These are phyloP conservation scores for Trametopsis cervina DNA, from an alignment of 768 basidiomycete species.

Conservation along the genomic window DNA sequence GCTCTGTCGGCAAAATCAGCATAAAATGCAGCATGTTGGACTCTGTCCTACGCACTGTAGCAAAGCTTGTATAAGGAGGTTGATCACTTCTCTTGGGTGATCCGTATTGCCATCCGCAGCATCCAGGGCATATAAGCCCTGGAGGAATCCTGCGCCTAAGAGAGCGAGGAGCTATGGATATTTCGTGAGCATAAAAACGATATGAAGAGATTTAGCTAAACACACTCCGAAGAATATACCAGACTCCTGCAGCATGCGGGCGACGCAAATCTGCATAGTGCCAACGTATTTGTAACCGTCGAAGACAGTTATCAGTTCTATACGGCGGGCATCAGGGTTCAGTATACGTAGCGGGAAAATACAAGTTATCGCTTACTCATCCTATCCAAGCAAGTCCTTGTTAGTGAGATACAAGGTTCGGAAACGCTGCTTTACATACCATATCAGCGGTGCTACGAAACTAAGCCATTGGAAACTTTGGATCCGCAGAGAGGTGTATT, in stretches of 20 bases:
- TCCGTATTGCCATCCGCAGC: constrained; percentile 79
- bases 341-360: too few species aligned
- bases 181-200: constrained; percentile 1
- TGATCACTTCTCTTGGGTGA: constrained; percentile 44
- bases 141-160: constrained; percentile 76
- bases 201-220: too few species aligned
- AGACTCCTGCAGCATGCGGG: constrained; percentile 90
- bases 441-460: constrained; percentile 83
- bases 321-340: too few species aligned
- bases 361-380: constrained; percentile 68
- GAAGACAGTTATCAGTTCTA: constrained; percentile 75
- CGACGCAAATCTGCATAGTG: constrained; percentile 72
- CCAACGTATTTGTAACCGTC: constrained; percentile 68
- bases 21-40: not conserved
- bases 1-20: constrained; percentile 31
- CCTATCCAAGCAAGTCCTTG: constrained; percentile 41
- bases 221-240: constrained; percentile 84
- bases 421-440: too few species aligned
- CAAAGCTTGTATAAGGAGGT: constrained; percentile 72
- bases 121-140: constrained; percentile 85
- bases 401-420: too few species aligned
- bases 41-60: constrained; percentile 51
- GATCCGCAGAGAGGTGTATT: constrained; percentile 37
- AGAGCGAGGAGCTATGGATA: constrained; percentile 77
- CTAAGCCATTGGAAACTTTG: constrained; percentile 85